A percentile compares a stretch with the other conserved stretches of the same genome.
Evolutionary conservation across 805 yeast species (phyloP).

Genomic region (Candida chauliodis): DNA sequence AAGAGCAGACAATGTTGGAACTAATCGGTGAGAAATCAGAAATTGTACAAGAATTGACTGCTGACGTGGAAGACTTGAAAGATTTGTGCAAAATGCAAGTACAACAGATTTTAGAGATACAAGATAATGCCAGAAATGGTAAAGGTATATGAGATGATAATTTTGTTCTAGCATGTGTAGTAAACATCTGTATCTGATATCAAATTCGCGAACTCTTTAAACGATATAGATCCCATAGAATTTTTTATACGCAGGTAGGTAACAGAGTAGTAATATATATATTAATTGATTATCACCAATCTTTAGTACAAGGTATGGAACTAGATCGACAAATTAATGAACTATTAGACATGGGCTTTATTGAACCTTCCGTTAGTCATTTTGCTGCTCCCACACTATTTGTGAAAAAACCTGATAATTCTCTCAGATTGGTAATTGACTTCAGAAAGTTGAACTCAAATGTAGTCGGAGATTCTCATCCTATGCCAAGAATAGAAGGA

Average conservation of each 20-base stretch:
- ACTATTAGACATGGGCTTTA: background rate
- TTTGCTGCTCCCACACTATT: background rate
- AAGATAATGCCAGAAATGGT: conserved; percentile 20
- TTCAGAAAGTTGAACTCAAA: background rate
- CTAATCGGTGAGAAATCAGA: conserved; percentile 87
- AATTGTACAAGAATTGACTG: conserved; percentile 74
- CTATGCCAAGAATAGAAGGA: background rate
- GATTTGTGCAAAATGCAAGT: conserved; percentile 81
- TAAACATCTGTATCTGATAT: too few relatives aligned
- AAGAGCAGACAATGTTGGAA: conserved; percentile 59
- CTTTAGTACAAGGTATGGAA: background rate
- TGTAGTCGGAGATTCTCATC: background rate
- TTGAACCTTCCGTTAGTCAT: background rate
- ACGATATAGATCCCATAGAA: too few relatives aligned
- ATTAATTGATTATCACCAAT: background rate
- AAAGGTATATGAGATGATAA: too few relatives aligned
- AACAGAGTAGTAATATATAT: too few relatives aligned
- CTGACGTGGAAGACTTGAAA: conserved; percentile 87
- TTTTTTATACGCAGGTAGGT: too few relatives aligned
- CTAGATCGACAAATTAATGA: background rate
- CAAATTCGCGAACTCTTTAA: too few relatives aligned
- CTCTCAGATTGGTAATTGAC: background rate
- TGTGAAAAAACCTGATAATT: background rate
- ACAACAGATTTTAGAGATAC: conserved; percentile 75
- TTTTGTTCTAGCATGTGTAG: too few relatives aligned